Base-by-base conservation (phyloP, 1,139 yeast genomes). In the Keqinozyma sinolaborantium region DNA sequence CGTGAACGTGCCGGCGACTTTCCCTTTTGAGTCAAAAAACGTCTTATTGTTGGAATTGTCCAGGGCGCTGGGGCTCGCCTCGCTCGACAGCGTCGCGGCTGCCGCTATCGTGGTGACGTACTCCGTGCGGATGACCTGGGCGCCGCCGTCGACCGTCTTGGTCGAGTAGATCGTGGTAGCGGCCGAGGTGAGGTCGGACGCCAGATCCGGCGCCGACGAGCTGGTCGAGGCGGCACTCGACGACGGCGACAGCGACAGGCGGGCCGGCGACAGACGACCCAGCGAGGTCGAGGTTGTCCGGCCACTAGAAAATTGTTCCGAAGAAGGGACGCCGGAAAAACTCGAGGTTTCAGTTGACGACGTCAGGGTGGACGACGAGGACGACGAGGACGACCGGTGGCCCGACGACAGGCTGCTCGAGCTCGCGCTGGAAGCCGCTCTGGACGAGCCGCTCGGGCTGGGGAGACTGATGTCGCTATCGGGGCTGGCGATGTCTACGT, bases 1-100 rank as follows among this genome's bases (percentile, higher is more conserved):
- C 0, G 83, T 72, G 53, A 82, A 82, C 0, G 81, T 79, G 9
- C 88, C 88, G 0, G 86, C 88, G 1, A 82, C 87, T 43, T 78
- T 79, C 1, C 84, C 86, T 34, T 65, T 71, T 31, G 72, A 57
- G 40, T 70, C 70, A 51, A 78, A 80, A 47, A 79, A 73, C 8
- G 70, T 51, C 15, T 41, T 41, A 12, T 31, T 31, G 19, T 25
- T 19, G 4, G 24, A 16, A 14, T 30, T 30, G 15, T 31, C 16
- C 19, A 30, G 12, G 11, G 20, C 16, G 4, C 24, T 15, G 4
- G 28, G 29, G 10, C 38, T 23, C 5, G 44, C 16, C 7, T 48
- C 33, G 6, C 35, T 23, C 4, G 45, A 23, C 11, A 36, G 26
- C 10, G 28, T 26, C 14, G 25, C 35, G 14, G 32, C 16, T 4